Evolutionary conservation across 768 basidiomycete genomes (phyloP), one percentile per base, ranked within the genome.

Genomic region (Mycena kentingensis): DNA sequence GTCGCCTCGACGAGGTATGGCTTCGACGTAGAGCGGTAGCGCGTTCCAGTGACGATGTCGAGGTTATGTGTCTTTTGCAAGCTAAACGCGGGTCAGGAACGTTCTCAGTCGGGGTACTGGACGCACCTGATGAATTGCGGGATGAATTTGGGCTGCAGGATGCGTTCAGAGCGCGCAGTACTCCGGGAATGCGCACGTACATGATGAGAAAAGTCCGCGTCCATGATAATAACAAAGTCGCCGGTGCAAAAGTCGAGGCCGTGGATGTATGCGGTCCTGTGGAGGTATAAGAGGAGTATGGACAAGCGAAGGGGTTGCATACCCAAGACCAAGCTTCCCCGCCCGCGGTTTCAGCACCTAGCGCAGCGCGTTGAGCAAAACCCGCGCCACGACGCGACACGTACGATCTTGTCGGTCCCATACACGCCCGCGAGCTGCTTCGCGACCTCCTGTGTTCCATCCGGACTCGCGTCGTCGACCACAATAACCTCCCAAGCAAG

Each of bases 171-270:
- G 42, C 24, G 22, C 38, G 35, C 2, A 45, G 37, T 3, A 15
- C 18, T 18, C 11, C 32, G 5, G 24, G 26, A 49, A 16, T 24
- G 51, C 36, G 18, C 53, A 72, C 88, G 38, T 71, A 93, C 93
- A 60, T 96, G 93, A 64, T 96, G 93, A 5, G 92, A 94, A 70
- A 96, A 94, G 72, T 96, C 93, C 45, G 93, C 93, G 62, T 96
- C 93, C 93, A 96, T 96, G 67, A 96, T 95, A 65, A 95, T 90
- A 19, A 94, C 91, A 72, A 94, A 96, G 70, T 92, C 90, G 8
- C 93, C 93, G 0, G 86, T 86, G 60, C 87, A 88, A 69, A 90
- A 95, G 61, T 91, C 86, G 42, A 96, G 76, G 12, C 93, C 93
- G 65, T 96, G 89, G 31, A 95, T 89, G 65, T 96, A 96, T 28